Conservation (phyloP, 345 rosid species). For the Salix suchowensis region DNA sequence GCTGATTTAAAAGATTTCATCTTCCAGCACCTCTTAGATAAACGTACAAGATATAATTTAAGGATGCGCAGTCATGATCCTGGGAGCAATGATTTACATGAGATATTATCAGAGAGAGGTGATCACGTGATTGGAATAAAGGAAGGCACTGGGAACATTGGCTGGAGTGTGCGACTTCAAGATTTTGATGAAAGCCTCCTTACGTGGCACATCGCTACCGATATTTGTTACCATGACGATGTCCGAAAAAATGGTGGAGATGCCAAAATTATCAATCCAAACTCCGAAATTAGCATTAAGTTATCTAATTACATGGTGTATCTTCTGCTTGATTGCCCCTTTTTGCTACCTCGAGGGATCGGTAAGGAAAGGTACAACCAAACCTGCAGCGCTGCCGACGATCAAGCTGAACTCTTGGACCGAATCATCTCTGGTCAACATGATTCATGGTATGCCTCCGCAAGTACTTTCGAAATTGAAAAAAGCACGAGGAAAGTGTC, state of each 20-base stretch:
- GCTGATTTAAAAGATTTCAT: neutral
- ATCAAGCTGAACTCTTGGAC: too few relatives aligned
- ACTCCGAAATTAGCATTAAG: rapidly evolving
- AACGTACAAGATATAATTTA: neutral
- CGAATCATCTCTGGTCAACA: too few relatives aligned
- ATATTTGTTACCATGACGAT: too few relatives aligned
- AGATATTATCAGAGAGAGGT: neutral
- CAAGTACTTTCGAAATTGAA: rapidly evolving
- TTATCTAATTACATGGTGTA: too few relatives aligned
- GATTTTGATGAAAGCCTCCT: conserved; percentile 20
- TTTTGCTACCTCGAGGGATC: too few relatives aligned
- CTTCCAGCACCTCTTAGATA: neutral
- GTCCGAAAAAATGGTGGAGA: too few relatives aligned
- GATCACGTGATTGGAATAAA: neutral
- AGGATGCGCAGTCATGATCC: neutral
- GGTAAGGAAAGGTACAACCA: too few relatives aligned
- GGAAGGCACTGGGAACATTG: neutral
- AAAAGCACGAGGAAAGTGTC: too few relatives aligned
- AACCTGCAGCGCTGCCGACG: neutral
- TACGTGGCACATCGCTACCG: conserved; percentile 14
- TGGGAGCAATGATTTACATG: too few relatives aligned
- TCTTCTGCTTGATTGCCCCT: too few relatives aligned
- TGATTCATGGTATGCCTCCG: too few relatives aligned
- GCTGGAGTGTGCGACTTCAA: neutral
- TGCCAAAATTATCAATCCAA: too few relatives aligned